Percentiles rank a stretch among this genome's conserved stretches.
Evolutionary conservation across 129 eudicot genomes (phyloP).

Genomic region (Ambrosia trifida): DNA sequence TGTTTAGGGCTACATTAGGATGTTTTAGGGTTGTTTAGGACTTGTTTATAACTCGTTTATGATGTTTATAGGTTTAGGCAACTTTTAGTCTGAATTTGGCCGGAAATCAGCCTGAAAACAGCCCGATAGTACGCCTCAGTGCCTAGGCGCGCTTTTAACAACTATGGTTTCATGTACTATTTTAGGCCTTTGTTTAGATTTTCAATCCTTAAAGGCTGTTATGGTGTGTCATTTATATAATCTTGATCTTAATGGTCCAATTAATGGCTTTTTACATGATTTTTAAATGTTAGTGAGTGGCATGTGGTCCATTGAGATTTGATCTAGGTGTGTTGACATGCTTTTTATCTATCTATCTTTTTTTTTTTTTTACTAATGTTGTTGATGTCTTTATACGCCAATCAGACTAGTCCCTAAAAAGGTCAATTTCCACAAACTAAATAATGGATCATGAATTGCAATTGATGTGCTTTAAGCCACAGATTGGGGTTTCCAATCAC

Average conservation of each 20-base stretch:
- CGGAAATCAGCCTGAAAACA: too few relatives aligned
- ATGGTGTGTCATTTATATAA: constrained; percentile 8
- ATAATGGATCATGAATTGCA: constrained; percentile 26
- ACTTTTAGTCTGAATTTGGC: too few relatives aligned
- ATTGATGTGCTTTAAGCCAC: constrained; percentile 33
- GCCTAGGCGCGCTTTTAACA: too few relatives aligned
- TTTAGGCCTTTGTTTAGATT: not conserved
- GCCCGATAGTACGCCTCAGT: too few relatives aligned
- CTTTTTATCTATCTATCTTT: not conserved
- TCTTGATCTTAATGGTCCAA: constrained; percentile 31
- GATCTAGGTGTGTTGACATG: constrained; percentile 40
- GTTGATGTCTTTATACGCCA: constrained; percentile 40
- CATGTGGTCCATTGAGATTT: constrained; percentile 37
- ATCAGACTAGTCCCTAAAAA: constrained; percentile 37
- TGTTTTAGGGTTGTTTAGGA: too few relatives aligned
- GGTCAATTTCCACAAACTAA: constrained; percentile 21
- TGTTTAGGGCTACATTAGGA: too few relatives aligned
- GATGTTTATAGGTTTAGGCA: too few relatives aligned
- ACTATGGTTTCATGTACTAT: not conserved
- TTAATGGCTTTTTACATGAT: constrained; percentile 11
- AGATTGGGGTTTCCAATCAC: constrained; percentile 18
- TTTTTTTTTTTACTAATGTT: constrained; percentile 29
- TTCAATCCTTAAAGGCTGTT: not conserved
- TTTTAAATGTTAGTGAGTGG: constrained; percentile 22
- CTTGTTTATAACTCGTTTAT: too few relatives aligned